Evolutionary conservation across 345 rosid species (phyloP), one percentile per base, ranked within the genome.

Genomic region (Aurinia saxatilis): DNA sequence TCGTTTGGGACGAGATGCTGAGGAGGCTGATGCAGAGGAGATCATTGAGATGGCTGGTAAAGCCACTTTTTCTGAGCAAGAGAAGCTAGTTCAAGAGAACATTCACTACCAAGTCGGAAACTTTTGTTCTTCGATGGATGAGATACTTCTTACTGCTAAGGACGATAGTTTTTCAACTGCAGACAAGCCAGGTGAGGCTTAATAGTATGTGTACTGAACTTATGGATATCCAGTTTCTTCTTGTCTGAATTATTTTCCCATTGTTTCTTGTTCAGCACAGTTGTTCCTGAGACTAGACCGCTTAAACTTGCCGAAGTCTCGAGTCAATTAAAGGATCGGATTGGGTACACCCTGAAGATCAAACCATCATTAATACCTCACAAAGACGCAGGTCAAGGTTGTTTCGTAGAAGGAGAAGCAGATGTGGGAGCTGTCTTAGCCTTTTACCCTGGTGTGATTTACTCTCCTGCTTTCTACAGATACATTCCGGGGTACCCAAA

Each of bases 401-500:
- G 91, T 63, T 92, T 83, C 77, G 47, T 89, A 65, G 68, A 70
- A 6, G 97, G 98, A 6, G 83, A 83, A 78, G 98, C 93, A 50
- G 83, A 77, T 60, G 84, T 73, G 29, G 98, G 97, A 68, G 49
- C 91, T 62, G 81, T 92, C 19, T 67, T 92, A 73, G 95, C 91
- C 41, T 60, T 89, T 2, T 92, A 92, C 78, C 97, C 97, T 42
- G 97, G 98, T 59, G 82, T 86, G 23, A 68, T 89, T 37, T 85
- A 83, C 69, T 61, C 81, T 50, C 93, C 95, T 12, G 86, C 91
- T 47, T 76, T 76, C 78, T 87, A 87, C 74, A 83, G 82, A 6
- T 79, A 80, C 48, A 85, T 92, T 71, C 95, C 93, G 17, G 97
- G 95, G 25, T 84, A 85, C 63, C 95, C 95, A 13, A 71, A 82